A percentile compares a stretch with the other conserved stretches of the same genome.
These are phyloP conservation scores for Microcyclosporella mali DNA, from an alignment of 2,329 filamentous ascomycete species.

Conservation along the genomic window DNA sequence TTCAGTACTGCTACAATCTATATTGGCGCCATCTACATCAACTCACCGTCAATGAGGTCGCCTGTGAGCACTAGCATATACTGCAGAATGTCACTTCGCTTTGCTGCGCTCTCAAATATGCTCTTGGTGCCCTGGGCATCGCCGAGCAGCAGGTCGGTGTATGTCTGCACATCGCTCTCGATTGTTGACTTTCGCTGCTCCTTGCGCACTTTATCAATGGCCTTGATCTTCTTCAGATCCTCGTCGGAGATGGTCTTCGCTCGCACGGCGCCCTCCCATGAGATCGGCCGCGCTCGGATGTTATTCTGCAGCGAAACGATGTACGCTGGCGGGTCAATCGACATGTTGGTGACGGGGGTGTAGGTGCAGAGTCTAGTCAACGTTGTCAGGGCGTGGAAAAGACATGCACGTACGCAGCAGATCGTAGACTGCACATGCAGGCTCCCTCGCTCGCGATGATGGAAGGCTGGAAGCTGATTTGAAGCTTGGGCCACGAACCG, in stretches of 20 bases:
- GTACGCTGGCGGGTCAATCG: slow-evolving; percentile 85
- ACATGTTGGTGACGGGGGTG: slow-evolving; percentile 53
- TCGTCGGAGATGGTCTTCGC: slow-evolving; percentile 89
- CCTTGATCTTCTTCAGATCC: slow-evolving; percentile 91
- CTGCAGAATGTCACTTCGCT: slow-evolving; percentile 84
- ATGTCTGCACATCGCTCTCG: slow-evolving; percentile 72
- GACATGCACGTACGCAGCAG: neutral
- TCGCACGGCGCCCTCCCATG: slow-evolving; percentile 93
- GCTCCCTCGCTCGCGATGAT: too few relatives aligned
- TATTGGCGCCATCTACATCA: neutral
- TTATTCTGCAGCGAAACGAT: slow-evolving; percentile 87
- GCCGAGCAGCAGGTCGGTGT: slow-evolving; percentile 74
- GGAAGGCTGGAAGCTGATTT: too few relatives aligned
- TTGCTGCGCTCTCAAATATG: slow-evolving; percentile 78
- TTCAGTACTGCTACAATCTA: neutral
- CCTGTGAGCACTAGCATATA: slow-evolving; percentile 86
- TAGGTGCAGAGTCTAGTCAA: too few relatives aligned
- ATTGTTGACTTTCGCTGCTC: slow-evolving; percentile 81
- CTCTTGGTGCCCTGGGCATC: slow-evolving; percentile 54
- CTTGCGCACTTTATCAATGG: slow-evolving; percentile 91
- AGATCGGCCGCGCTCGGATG: slow-evolving; percentile 90
- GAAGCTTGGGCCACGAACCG: too few relatives aligned
- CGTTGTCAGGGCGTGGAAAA: too few relatives aligned
- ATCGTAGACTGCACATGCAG: neutral
- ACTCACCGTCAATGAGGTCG: slow-evolving; percentile 76